phyloP scores from a whole-genome alignment of 2,329 filamentous ascomycete species.

The Fusarium sp. region DNA sequence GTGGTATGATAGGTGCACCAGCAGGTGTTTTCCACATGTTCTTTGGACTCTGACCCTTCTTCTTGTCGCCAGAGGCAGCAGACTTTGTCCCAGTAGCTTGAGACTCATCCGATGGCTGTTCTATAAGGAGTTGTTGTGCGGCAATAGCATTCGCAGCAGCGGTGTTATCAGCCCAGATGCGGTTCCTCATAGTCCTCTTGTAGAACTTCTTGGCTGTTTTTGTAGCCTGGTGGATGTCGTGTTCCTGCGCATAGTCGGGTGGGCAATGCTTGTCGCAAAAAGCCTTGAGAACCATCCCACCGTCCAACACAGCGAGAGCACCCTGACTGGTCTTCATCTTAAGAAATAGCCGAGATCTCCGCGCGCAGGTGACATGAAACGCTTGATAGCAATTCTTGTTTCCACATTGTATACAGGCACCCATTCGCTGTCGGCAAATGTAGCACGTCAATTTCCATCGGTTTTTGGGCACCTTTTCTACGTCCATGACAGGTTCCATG shows the following conservation, averaged over 20 bases:
- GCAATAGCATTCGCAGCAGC: constrained; percentile 84
- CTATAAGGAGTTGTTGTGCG: constrained; percentile 74
- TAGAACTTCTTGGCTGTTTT: constrained; percentile 90
- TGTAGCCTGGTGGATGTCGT: constrained; percentile 84
- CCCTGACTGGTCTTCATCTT: constrained; percentile 97
- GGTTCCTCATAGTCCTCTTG: constrained; percentile 86
- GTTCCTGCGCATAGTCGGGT: constrained; percentile 86
- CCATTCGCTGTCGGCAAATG: constrained; percentile 97
- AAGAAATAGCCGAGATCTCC: constrained; percentile 86
- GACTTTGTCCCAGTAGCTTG: constrained; percentile 87
- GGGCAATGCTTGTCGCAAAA: constrained; percentile 97
- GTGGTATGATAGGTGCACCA: constrained; percentile 92
- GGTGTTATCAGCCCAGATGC: constrained; percentile 93
- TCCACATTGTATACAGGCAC: constrained; percentile 96
- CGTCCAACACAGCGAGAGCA: constrained; percentile 79
- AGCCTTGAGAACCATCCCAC: constrained; percentile 87
- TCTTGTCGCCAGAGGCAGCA: constrained; percentile 80
- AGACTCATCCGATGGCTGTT: constrained; percentile 83
- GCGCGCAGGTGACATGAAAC: constrained; percentile 96
- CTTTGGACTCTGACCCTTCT: constrained; percentile 65
- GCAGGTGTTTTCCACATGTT: constrained; percentile 90
- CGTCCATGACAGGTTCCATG: constrained; percentile 98
- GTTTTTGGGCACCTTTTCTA: constrained; percentile 95
- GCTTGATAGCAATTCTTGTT: constrained; percentile 98
- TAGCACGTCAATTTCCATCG: constrained; percentile 96